A percentile compares a stretch with the other conserved stretches of the same genome.
phyloP scores from a whole-genome alignment of 2,329 filamentous ascomycete genomes.

The Nemania sp. region DNA sequence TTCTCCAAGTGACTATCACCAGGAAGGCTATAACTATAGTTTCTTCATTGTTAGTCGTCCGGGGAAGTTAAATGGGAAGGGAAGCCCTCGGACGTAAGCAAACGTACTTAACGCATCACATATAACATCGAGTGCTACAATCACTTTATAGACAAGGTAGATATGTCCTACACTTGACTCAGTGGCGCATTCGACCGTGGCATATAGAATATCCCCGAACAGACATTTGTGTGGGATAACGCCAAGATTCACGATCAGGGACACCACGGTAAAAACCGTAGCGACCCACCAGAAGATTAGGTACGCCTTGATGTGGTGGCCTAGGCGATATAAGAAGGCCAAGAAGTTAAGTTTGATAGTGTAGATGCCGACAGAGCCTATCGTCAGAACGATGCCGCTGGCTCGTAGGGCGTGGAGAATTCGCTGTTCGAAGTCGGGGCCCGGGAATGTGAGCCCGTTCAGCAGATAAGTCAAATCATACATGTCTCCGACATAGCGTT shows the following conservation, averaged over 20 bases:
- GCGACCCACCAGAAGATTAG: no score
- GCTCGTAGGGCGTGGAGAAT: no score
- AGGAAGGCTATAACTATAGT: background rate
- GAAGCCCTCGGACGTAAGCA: no score
- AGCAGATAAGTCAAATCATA: no score
- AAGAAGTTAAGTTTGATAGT: no score
- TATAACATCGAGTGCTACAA: background rate
- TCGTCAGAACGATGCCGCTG: no score
- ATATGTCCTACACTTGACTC: background rate
- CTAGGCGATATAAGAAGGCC: no score
- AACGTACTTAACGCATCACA: background rate
- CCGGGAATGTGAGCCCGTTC: no score
- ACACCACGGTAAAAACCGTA: background rate
- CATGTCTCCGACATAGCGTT: no score
- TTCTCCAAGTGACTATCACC: background rate
- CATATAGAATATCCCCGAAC: background rate
- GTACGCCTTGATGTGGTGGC: no score
- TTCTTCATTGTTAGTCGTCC: background rate
- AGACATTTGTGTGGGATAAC: background rate
- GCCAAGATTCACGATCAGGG: background rate
- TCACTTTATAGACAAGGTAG: background rate
- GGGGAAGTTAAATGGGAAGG: background rate
- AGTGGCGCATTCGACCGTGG: background rate
- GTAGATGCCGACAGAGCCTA: no score
- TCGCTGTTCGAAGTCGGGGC: no score